Evolutionary conservation across 73 alveolate species (phyloP).

Genomic region (Symbiodinium natans): DNA sequence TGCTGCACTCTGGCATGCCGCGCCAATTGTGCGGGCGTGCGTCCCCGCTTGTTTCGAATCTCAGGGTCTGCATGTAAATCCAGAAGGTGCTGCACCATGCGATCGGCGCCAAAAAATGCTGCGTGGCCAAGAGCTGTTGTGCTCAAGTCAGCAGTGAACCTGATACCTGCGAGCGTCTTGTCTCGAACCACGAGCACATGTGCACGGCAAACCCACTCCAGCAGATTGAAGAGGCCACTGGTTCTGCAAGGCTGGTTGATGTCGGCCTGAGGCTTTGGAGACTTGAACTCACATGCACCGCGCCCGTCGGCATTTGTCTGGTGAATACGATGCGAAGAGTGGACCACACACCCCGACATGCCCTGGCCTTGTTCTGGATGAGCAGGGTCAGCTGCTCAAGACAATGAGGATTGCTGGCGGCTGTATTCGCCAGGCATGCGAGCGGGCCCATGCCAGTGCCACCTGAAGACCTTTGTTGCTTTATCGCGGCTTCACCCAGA

Average conservation of each 20-base stretch:
- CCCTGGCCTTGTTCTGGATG: background rate
- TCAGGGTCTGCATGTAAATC: background rate
- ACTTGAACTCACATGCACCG: too few species aligned
- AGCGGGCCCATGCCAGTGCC: background rate
- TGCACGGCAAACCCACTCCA: background rate
- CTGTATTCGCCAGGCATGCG: background rate
- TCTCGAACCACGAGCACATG: background rate
- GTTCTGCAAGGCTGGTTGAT: constrained; percentile 13
- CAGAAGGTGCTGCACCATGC: background rate
- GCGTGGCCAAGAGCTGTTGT: background rate
- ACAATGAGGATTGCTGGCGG: background rate
- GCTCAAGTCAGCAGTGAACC: background rate
- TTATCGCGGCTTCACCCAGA: too few species aligned
- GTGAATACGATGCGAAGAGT: too few species aligned
- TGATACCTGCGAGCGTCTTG: background rate
- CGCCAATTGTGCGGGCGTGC: background rate
- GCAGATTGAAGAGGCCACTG: background rate
- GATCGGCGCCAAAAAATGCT: background rate
- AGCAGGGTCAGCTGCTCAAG: background rate
- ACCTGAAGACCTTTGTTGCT: background rate
- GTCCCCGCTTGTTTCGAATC: background rate
- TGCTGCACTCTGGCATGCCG: background rate
- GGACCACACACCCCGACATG: too few species aligned
- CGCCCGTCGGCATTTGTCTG: too few species aligned
- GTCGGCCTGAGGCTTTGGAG: constrained; percentile 8